Percentiles rank a stretch among this genome's conserved stretches.
Conservation (phyloP, 345 rosid genomes). For the Cardamine chenopodiifolia region DNA sequence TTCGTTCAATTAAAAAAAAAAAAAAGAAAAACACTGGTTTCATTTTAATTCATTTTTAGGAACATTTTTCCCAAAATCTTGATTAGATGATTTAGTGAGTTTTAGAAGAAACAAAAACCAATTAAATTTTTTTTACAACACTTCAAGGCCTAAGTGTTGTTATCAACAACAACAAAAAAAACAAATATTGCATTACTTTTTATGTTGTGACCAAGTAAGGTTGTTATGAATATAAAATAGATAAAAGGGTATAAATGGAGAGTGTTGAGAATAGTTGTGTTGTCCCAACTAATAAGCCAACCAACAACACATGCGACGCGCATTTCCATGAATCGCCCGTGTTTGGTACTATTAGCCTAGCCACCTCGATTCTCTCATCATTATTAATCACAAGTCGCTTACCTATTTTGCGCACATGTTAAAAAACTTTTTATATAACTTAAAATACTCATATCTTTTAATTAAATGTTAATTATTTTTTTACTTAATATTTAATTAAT, state of each 20-base stretch:
- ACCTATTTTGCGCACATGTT: too few species aligned
- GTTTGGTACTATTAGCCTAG: constrained; percentile 30
- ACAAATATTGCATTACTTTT: background rate
- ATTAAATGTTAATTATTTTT: too few species aligned
- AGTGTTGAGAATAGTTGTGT: constrained; percentile 29
- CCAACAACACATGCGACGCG: constrained; percentile 30
- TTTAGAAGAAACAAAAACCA: too few species aligned
- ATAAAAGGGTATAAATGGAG: constrained; percentile 12
- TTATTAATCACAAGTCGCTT: constrained; percentile 23
- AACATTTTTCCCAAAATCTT: too few species aligned
- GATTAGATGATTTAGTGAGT: too few species aligned
- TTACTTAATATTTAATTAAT: too few species aligned
- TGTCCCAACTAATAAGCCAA: constrained; percentile 30
- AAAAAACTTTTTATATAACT: too few species aligned
- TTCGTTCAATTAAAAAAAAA: too few species aligned
- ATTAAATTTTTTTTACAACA: background rate
- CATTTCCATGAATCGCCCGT: constrained; percentile 41
- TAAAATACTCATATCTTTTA: too few species aligned
- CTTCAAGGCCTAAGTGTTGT: background rate
- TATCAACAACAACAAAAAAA: too few species aligned
- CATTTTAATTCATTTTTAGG: too few species aligned
- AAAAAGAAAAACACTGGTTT: too few species aligned
- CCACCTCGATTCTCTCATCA: constrained; percentile 4
- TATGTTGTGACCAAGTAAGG: background rate
- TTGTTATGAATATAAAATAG: background rate